Evolutionary conservation across 1,284 basidiomycete genomes (phyloP), one percentile per base, ranked within the genome.

Genomic region (Melampsora allii-populina): DNA sequence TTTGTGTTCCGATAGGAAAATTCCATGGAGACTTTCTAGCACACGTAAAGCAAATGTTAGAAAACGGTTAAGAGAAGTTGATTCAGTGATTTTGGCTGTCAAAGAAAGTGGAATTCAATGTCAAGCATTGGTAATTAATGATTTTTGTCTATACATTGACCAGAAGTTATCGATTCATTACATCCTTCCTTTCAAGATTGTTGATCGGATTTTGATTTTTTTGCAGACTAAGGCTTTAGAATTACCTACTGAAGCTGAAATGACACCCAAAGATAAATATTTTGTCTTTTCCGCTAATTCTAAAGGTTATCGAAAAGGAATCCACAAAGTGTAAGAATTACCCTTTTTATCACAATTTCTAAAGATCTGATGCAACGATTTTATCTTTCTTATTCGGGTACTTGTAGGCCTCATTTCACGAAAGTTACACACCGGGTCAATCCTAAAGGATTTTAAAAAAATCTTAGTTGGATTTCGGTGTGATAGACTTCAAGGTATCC

Each of bases 251-350:
- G 76, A 75, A 67, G 58, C 42, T 48, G 66, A 63, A 45, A 76
- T 76, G 76, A 29, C 50, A 33, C 60, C 73, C 7, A 72, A 58
- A 46, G 76, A 76, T 50, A 76, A 76, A 67, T 76, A 75, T 61
- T 67, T 68, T 42, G 72, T 68, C 19, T 76, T 73, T 53, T 66
- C 66, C 5, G 67, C 72, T 36, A 66, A 67, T 10, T 58, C 46
- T 3, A 73, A 69, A 63, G 74, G 66, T 39, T 76, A 75, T 61
- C 72, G 76, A 19, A 76, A 76, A 65, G 76, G 76, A 48, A 74
- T 76, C 3, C 76, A 76, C 29, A 75, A 75, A 68, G 73, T 75
- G 50, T 68, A 67, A 31, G 66, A 21, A 21, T 58, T 59, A 3
- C 7, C 42, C 29, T 46, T 58, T 33, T 33, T 12, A n/a, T 4